Evolutionary conservation across 768 basidiomycete genomes (phyloP), one percentile per base, ranked within the genome.

Genomic region (Lactarius sp.): DNA sequence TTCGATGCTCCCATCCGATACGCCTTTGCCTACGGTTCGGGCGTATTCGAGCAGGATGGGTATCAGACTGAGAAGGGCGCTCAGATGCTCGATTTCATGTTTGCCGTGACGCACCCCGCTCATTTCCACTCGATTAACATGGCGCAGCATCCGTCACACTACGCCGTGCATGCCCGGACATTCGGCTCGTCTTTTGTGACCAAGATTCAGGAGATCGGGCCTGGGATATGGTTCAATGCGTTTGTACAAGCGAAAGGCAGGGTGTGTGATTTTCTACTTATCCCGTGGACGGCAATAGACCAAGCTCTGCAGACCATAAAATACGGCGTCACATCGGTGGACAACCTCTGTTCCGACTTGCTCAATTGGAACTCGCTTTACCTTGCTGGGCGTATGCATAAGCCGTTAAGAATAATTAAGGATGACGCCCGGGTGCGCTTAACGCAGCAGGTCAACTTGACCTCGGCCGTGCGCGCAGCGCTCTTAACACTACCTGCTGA

Each of bases 121-220:
- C 93, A 97, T 71, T 99, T 95, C 79, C 97, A 98, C 74, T 90
- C 87, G 34, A 91, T 94, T 74, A 99, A 99, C 74, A 87, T 98
- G 85, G 83, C 88, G 55, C 93, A 95, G 74, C 82, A 88, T 71
- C 94, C 96, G 0, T 80, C 83, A 8, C 97, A 99, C 76, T 99
- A 99, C 72, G 88, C 96, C 0, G 71, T 94, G 14, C 86, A 90
- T 69, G 87, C 93, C n/a, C 82, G 94, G n/a, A 68, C 84, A 47
- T 75, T 97, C 9, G 97, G 97, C 2, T 87, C 87, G 9, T 82
- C 81, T 36, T 92, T 92, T 72, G 86, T 98, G n/a, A 81, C 88
- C 18, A 81, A 78, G 58, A 75, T 95, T 55, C 87, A 97, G 76
- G 86, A 83, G 22, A 59, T 90, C 3, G 80, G 79, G 4, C 95